Evolutionary conservation across 108 stramenopile species (phyloP).

Genomic region (Cyclotella kingstonii): DNA sequence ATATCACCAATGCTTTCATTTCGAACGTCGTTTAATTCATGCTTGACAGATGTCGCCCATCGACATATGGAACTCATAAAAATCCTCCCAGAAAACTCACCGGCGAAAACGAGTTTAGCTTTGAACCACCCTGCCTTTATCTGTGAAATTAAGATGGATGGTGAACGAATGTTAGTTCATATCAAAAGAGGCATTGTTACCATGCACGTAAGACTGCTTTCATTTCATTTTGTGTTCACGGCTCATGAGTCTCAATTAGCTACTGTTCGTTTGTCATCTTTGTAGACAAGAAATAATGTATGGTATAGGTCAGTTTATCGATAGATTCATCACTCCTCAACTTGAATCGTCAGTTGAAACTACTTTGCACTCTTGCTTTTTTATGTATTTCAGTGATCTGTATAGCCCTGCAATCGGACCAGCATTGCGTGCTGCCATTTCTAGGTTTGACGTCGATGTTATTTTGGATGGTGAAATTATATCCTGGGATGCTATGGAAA

Average conservation of each 20-base stretch:
- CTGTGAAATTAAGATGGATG: conserved; percentile 84
- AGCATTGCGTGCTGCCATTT: conserved; percentile 59
- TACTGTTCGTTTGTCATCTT: background rate
- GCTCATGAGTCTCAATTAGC: background rate
- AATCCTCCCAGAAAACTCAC: conserved; percentile 22
- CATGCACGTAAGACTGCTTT: conserved; percentile 38
- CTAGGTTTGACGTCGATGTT: conserved; percentile 61
- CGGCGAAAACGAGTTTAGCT: conserved; percentile 43
- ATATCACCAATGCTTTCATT: conserved; percentile 75
- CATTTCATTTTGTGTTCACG: background rate
- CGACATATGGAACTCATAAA: conserved; percentile 46
- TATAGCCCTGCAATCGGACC: conserved; percentile 83
- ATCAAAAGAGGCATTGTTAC: conserved; percentile 56
- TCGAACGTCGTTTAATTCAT: conserved; percentile 54
- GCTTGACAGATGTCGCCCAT: conserved; percentile 46
- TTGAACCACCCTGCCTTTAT: conserved; percentile 72
- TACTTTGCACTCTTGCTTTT: background rate
- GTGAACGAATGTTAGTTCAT: conserved; percentile 78
- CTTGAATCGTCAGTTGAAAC: background rate
- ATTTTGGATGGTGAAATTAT: conserved; percentile 86
- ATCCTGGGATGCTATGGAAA: conserved; percentile 62
- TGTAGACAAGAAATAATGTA: conserved; percentile 32
- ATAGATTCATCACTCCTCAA: background rate
- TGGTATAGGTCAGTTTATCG: conserved; percentile 35
- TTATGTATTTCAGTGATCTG: conserved; percentile 47